Evolutionary conservation across 2,329 filamentous ascomycete genomes (phyloP), one percentile per base, ranked within the genome.

Genomic region (Aspergillus neotritici): DNA sequence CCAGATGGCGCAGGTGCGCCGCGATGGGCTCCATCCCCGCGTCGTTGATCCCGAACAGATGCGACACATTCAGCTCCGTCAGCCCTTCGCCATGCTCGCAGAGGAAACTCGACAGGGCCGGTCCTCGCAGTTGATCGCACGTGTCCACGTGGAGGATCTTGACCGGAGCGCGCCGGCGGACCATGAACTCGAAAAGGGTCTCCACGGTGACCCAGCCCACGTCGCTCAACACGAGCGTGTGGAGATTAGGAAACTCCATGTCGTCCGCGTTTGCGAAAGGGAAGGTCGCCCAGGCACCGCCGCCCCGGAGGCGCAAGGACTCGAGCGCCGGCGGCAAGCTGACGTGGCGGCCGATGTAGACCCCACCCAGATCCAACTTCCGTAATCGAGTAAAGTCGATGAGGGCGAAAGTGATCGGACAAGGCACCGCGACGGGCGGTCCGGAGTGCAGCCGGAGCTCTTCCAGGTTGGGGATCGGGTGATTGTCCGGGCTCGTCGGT

Each of bases 361-460:
- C 40, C 4, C 61, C 61, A 7, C 49, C 54, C 4, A 67, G 50
- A 11, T 62, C 56, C 10, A 66, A 41, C 8, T 43, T 52, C n/a
- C 57, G 57, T 12, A 67, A 48, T 2, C 46, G 48, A 8, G 51
- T 42, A 10, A 60, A 40, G n/a, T 52, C 33, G 5, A 34, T 36
- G n/a, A 31, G 46, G 13, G 48, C 47, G 32, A 52, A 49, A 15
- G 40, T 44, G 4, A 53, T 52, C 17, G 37, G 44, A 39, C 53
- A 57, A 16, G 46, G 41, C 4, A 48, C 39, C 32, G 48, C 50
- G 10, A 52, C 40, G 12, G 49, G 44, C 4, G 58, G 56, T n/a
- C 60, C 46, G 35, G 55, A 64, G 37, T 56, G 43, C 3, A 67
- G 52, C 13, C 59, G 50, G 2, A 67, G 36, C 33, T 65, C 62